Conservation (phyloP, 805 yeast species). For the Isabelozyma gotoi region DNA sequence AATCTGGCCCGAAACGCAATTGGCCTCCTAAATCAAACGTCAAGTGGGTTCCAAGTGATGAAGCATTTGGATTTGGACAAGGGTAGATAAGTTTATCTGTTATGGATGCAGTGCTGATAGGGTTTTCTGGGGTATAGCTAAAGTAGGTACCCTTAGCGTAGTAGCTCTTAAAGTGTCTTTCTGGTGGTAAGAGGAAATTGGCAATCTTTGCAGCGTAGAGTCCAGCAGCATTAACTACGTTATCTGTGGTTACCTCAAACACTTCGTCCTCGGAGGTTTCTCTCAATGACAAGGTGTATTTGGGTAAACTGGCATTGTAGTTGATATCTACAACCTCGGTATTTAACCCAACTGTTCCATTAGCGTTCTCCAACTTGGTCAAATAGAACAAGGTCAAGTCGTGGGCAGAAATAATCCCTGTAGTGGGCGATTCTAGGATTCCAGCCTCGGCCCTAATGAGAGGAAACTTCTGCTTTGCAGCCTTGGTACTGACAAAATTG, state of each 20-base stretch:
- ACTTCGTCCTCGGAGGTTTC: constrained; percentile 29
- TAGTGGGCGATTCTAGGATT: constrained; percentile 69
- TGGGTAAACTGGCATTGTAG: constrained; percentile 16
- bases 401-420: constrained; percentile 86
- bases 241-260: constrained; percentile 49
- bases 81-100: constrained; percentile 60
- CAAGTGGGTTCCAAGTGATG: constrained; percentile 86
- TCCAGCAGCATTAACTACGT: constrained; percentile 79
- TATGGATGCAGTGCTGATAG: constrained; percentile 30
- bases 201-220: constrained; percentile 70
- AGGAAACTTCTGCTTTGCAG: constrained; percentile 59
- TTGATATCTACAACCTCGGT: constrained; percentile 52
- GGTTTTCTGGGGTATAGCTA: constrained; percentile 44
- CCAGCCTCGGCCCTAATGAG: constrained; percentile 62
- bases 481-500: constrained; percentile 46
- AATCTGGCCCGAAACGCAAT: constrained; percentile 83
- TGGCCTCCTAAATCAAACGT: constrained; percentile 82
- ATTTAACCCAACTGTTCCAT: constrained; percentile 64
- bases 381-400: constrained; percentile 62
- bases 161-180: constrained; percentile 54
- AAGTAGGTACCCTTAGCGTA: constrained; percentile 89
- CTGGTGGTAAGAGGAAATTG: constrained; percentile 64
- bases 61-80: constrained; percentile 61
- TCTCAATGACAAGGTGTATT: constrained; percentile 22
- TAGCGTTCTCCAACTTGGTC: constrained; percentile 52